Evolutionary conservation across 208 protist genomes (phyloP), one percentile per base, ranked within the genome.

Genomic region (Trypanosoma theileri): DNA sequence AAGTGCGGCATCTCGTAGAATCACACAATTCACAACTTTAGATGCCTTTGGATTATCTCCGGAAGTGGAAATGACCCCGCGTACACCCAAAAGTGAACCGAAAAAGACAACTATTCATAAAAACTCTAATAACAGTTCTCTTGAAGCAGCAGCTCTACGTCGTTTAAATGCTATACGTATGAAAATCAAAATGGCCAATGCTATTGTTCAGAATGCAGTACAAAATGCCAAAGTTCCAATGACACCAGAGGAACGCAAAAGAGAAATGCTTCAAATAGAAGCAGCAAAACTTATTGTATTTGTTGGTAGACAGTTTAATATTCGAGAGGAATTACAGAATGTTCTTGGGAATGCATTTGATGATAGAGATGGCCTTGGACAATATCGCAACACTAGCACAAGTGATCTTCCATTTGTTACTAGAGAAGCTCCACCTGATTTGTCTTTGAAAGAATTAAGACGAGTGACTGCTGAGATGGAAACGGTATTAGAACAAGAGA

Each of bases 281-380:
- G 73, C 84, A 22, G 62, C 79, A 0, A 93, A 93, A 60, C 42
- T 93, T 24, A 77, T 94, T 56, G 55, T 90, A 50, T 84, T 96
- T 35, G 77, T 93, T 11, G 91, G 84, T n/a, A 81, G 91, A 42
- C 68, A 80, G 14, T 83, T 79, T 19, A 96, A 93, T 61, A 19
- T 93, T 14, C 73, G 81, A 46, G 59, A 82, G 55, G 74, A 84
- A 56, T 63, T 84, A 50, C 61, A 71, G 22, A 26, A 51, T 3
- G 66, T 74, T 1, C 17, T 57, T 14, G 35, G 70, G 13, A 17
- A 56, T 31, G 61, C 66, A 13, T 52, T 68, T 22, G 65, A 71
- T 28, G 67, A 56, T 12, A 62, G 54, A 1, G 76, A 81, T 8
- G 7, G 17, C 21, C 17, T 59, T 58, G 19, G 26, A 22, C 69